Conservation (phyloP, 192 early-diverging fungal genomes). For the Backusella tarrabulga region DNA sequence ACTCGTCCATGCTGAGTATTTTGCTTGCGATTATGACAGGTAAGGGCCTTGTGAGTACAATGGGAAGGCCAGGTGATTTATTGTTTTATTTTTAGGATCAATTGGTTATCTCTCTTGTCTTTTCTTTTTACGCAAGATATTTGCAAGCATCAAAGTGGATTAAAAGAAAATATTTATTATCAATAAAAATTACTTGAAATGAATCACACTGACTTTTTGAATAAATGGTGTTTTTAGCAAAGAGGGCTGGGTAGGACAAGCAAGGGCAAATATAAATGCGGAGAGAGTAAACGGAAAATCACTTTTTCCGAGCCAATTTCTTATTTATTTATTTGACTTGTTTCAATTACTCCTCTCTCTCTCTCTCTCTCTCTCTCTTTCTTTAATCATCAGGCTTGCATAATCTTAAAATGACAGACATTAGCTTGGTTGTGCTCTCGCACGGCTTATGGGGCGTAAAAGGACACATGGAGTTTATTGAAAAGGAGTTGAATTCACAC, state of each 20-base stretch:
- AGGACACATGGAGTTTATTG: constrained; percentile 13
- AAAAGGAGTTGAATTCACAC: background rate
- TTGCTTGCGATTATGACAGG: constrained; percentile 76
- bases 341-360: no score
- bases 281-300: no score
- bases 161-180: constrained; percentile 25
- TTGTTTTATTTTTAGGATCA: constrained; percentile 11
- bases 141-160: constrained; percentile 82
- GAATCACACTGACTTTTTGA: no score
- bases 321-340: background rate
- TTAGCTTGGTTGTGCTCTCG: background rate
- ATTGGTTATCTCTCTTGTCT: constrained; percentile 80
- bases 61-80: background rate
- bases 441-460: constrained; percentile 12
- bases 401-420: background rate
- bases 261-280: no score
- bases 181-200: no score
- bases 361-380: no score
- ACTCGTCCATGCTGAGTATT: constrained; percentile 73
- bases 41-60: background rate
- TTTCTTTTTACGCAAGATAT: constrained; percentile 79
- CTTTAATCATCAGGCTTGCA: no score
- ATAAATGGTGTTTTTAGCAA: no score
- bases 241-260: no score
- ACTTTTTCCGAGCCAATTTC: no score